Percentiles rank a stretch among this genome's conserved stretches.
phyloP scores from a whole-genome alignment of 2,329 filamentous ascomycete genomes.

The Blastomyces parvus region DNA sequence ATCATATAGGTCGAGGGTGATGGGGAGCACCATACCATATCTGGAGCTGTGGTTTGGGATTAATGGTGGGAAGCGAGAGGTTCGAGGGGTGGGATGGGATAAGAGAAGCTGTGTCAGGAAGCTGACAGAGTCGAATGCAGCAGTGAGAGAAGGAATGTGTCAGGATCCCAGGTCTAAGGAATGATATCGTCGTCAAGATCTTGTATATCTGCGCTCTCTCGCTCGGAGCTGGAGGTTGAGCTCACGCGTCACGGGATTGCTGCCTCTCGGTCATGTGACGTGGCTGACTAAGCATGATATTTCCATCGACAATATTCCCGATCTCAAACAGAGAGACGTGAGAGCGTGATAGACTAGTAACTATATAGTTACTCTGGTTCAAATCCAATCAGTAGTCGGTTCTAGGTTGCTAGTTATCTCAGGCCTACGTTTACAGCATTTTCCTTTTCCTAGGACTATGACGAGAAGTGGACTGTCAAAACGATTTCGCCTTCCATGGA shows the following conservation, averaged over 20 bases:
- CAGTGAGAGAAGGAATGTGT: not conserved
- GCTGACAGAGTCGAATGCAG: not conserved
- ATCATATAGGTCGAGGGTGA: not conserved
- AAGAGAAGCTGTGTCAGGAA: not conserved
- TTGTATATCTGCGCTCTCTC: not conserved
- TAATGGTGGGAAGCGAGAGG: not conserved
- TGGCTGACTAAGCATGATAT: conserved; percentile 1
- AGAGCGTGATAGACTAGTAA: too few relatives aligned
- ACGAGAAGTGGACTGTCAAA: too few relatives aligned
- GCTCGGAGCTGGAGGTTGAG: not conserved
- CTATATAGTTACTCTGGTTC: too few relatives aligned
- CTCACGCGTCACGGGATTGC: conserved; percentile 16
- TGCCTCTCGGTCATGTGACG: conserved; percentile 14
- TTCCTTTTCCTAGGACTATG: too few relatives aligned
- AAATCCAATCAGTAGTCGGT: too few relatives aligned
- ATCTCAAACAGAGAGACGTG: too few relatives aligned
- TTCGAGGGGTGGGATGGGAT: not conserved
- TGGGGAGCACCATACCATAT: conserved; percentile 5
- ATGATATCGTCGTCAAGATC: not conserved
- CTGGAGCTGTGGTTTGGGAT: not conserved
- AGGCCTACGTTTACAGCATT: too few relatives aligned
- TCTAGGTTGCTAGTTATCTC: too few relatives aligned
- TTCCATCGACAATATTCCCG: too few relatives aligned
- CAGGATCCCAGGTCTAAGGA: not conserved
- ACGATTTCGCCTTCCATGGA: too few relatives aligned